Evolutionary conservation across 2,329 filamentous ascomycete genomes (phyloP).

Genomic region (Cytospora piceicola): DNA sequence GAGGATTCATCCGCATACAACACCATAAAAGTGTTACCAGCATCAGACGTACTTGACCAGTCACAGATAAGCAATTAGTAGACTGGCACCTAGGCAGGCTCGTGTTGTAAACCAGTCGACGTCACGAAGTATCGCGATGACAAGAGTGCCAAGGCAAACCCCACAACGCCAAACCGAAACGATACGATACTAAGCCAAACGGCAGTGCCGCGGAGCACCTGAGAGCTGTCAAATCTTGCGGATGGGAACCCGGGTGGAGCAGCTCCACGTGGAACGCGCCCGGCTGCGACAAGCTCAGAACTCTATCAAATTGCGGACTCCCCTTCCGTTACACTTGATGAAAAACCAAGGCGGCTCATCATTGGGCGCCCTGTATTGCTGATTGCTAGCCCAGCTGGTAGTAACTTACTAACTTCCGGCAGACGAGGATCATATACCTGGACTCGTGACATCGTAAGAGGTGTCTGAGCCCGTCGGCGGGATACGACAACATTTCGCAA

Average conservation of each 20-base stretch:
- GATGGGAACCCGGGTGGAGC: constrained; percentile 17
- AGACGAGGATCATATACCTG: background rate
- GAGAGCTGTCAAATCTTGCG: constrained; percentile 19
- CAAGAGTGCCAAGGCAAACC: background rate
- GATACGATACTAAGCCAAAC: too few relatives aligned
- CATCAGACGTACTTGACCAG: too few relatives aligned
- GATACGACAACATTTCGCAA: background rate
- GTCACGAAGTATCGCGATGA: background rate
- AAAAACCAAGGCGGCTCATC: background rate
- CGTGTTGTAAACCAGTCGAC: too few relatives aligned
- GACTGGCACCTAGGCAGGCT: too few relatives aligned
- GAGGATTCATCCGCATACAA: too few relatives aligned
- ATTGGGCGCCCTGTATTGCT: background rate
- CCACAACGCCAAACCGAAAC: background rate
- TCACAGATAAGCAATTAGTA: too few relatives aligned
- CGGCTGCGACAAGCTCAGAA: constrained; percentile 12
- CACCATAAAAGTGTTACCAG: too few relatives aligned
- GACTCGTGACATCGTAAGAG: background rate
- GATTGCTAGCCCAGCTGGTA: background rate
- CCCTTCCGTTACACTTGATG: background rate
- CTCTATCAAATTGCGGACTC: background rate
- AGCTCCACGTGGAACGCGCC: constrained; percentile 1
- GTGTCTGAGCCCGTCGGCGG: too few relatives aligned
- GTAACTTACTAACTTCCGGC: background rate
- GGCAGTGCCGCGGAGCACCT: background rate